These are phyloP conservation scores for Malassezia nana DNA, from an alignment of 1,284 basidiomycete genomes.

Conservation along the genomic window DNA sequence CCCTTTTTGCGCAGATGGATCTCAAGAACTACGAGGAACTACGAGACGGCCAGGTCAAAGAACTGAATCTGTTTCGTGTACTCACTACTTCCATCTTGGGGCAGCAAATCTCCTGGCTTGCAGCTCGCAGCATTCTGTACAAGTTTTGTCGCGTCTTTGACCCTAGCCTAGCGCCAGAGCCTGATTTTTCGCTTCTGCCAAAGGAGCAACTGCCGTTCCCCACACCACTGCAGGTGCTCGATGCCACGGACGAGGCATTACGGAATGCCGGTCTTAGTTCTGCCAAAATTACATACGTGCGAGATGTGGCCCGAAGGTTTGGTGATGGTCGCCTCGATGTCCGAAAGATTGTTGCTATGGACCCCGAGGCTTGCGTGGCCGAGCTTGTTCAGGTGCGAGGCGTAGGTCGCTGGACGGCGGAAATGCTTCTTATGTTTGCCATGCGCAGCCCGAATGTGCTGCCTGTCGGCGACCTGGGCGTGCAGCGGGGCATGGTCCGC, in stretches of 20 bases:
- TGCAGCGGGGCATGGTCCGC: conserved; percentile 43
- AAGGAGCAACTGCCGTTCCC: conserved; percentile 41
- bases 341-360: conserved; percentile 27
- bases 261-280: conserved; percentile 37
- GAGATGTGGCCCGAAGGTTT: conserved; percentile 36
- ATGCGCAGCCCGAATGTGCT: conserved; percentile 39
- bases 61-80: conserved; percentile 39
- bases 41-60: conserved; percentile 50
- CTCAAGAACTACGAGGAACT: conserved; percentile 54
- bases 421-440: conserved; percentile 47
- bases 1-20: conserved; percentile 16
- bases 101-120: conserved; percentile 84
- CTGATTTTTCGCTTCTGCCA: conserved; percentile 28
- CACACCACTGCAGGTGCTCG: conserved; percentile 30
- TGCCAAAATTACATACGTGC: conserved; percentile 41
- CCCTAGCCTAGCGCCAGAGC: conserved; percentile 18
- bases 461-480: conserved; percentile 40
- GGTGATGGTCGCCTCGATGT: conserved; percentile 38
- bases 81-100: conserved; percentile 63
- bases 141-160: conserved; percentile 57
- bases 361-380: conserved; percentile 33
- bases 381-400: conserved; percentile 40
- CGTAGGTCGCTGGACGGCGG: conserved; percentile 44
- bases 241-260: conserved; percentile 28
- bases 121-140: conserved; percentile 74